Base-by-base conservation (phyloP, 169 alveolate species). In the Eimeria falciformis region DNA sequence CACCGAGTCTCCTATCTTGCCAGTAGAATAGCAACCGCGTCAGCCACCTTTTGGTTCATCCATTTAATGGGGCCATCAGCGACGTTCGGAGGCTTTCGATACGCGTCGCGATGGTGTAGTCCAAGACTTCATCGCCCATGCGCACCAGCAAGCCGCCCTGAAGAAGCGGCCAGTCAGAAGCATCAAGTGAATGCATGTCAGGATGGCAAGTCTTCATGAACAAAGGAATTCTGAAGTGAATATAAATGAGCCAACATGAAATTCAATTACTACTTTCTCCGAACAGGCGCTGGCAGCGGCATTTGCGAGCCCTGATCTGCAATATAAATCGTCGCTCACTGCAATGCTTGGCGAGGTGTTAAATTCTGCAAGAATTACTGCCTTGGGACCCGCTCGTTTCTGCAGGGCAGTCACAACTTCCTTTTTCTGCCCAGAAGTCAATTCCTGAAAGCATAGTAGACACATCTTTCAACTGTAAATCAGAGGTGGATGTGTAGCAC, bases 121-220 rank as follows among this genome's bases (percentile, higher is more conserved):
- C 91, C 77, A 84, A 58, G 17, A 84, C 71, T 53, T 62, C 68
- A 55, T 84, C 91, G 12, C 91, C 91, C 83, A 84, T 7, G 40
- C 78, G 77, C 46, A 84, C 91, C 21, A 84, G 81, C 83, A 84
- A n/a, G 14, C 91, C 91, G 6, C 91, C 91, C 91, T 82, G 79
- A 68, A 33, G 40, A 33, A 33, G 40, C 40, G 40, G 33, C 21
- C 40, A 5, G 71, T 11, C 40, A 1, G 40, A 33, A 33, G 40
- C 40, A 33, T 33, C 40, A 33, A 33, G 40, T 33, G 40, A 33
- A 33, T 33, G 40, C 40, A 33, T 33, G 40, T 33, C 40, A 33
- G 40, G 40, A 33, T 33, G 40, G 2, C 40, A 33, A 2, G 40
- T 33, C 40, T 33, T 33, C 40, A 33, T 33, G 40, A 33, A 33